These are phyloP conservation scores for Arachis hypogaea DNA, from an alignment of 306 rosid genomes.

Conservation along the genomic window DNA sequence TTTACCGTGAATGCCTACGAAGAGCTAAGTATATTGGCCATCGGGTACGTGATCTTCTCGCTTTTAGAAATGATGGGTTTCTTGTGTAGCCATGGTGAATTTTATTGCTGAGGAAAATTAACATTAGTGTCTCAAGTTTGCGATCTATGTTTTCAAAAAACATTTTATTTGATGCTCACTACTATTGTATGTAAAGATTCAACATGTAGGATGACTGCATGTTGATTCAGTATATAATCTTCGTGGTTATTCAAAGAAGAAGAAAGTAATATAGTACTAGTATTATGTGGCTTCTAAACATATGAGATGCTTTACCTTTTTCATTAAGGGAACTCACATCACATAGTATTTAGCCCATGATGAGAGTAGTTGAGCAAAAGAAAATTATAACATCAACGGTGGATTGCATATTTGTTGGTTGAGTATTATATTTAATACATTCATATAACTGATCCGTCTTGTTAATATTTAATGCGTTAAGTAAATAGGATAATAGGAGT, in stretches of 20 bases:
- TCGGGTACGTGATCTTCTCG: constrained; percentile 52
- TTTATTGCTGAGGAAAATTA: constrained; percentile 1
- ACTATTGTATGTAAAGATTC: constrained; percentile 16
- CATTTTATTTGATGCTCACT: constrained; percentile 10
- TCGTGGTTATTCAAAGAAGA: not conserved
- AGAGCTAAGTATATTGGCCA: constrained; percentile 88
- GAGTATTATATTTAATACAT: no score
- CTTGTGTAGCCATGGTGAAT: not conserved
- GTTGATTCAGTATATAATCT: not conserved
- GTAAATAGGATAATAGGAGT: not conserved
- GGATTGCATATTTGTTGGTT: no score
- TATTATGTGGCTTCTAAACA: not conserved
- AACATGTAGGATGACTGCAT: not conserved
- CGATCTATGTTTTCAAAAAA: not conserved
- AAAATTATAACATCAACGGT: no score
- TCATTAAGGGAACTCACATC: not conserved
- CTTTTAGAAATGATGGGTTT: not conserved
- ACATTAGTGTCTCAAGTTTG: not conserved
- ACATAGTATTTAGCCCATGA: no score
- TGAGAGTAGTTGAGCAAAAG: no score
- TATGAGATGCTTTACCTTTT: not conserved
- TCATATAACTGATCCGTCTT: no score
- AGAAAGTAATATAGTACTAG: not conserved
- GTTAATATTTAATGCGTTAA: not conserved
- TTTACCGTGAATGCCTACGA: constrained; percentile 91